These are phyloP conservation scores for Cryptococcus sp. DNA, from an alignment of 1,284 basidiomycete genomes.

Conservation along the genomic window DNA sequence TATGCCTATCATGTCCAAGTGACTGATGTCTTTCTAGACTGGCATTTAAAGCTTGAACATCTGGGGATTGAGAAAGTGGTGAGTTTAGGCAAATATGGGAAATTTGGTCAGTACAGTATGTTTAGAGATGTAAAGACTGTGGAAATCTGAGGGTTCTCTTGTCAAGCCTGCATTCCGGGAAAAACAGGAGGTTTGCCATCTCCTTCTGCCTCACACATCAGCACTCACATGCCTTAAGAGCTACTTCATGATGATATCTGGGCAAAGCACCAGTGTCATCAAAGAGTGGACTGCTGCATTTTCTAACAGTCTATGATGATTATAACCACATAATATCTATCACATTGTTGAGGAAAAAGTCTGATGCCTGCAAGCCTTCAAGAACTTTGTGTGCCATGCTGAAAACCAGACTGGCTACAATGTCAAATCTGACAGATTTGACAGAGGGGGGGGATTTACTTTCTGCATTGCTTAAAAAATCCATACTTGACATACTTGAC, in stretches of 20 bases:
- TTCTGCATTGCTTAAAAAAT: no score
- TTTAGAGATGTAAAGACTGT: background rate
- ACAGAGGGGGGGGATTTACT: constrained; percentile 19
- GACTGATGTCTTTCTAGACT: background rate
- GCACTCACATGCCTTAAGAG: constrained; percentile 5
- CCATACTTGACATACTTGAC: constrained; percentile 9
- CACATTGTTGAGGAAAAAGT: constrained; percentile 11
- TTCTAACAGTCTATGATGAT: constrained; percentile 24
- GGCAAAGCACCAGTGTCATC: constrained; percentile 13
- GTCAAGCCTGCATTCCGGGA: constrained; percentile 12
- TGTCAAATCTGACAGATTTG: constrained; percentile 11
- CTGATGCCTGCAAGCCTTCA: constrained; percentile 5
- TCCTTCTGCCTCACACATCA: background rate
- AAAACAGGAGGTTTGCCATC: constrained; percentile 18
- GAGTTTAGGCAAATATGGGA: constrained; percentile 1
- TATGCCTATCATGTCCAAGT: background rate
- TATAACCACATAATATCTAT: constrained; percentile 8
- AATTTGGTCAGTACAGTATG: constrained; percentile 5
- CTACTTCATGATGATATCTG: constrained; percentile 18
- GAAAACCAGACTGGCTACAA: constrained; percentile 13
- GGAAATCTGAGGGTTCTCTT: constrained; percentile 1
- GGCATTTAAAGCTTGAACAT: constrained; percentile 8
- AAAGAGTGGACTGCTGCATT: constrained; percentile 9
- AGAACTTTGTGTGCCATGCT: constrained; percentile 11
- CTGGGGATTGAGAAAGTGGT: constrained; percentile 3